These are phyloP conservation scores for Pluteus cervinus DNA, from an alignment of 768 basidiomycete genomes.

Conservation along the genomic window DNA sequence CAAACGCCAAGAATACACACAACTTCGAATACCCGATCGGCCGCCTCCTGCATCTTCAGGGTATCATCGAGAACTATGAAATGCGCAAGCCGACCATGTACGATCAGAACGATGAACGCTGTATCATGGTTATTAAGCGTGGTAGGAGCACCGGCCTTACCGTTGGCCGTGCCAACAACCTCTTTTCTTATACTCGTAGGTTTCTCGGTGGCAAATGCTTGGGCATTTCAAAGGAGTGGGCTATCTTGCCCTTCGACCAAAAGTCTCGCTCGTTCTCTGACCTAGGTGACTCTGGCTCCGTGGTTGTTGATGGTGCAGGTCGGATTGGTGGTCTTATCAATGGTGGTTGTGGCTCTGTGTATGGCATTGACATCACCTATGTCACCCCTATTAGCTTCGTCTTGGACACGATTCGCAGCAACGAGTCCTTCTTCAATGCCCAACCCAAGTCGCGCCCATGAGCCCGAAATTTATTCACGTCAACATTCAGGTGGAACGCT, in stretches of 20 bases:
- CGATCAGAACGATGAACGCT: slow-evolving; percentile 16
- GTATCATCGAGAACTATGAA: slow-evolving; percentile 19
- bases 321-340: slow-evolving; percentile 13
- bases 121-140: slow-evolving; percentile 28
- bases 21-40: slow-evolving; percentile 23
- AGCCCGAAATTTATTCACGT: no score
- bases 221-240: slow-evolving; percentile 25
- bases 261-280: slow-evolving; percentile 24
- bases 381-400: no score
- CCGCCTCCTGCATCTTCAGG: slow-evolving; percentile 19
- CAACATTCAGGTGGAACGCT: no score
- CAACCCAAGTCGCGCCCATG: no score
- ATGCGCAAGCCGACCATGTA: slow-evolving; percentile 18
- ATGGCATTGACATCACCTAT: slow-evolving; percentile 25
- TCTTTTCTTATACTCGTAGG: slow-evolving; percentile 20
- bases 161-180: slow-evolving; percentile 20
- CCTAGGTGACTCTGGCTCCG: slow-evolving; percentile 34
- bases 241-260: slow-evolving; percentile 27
- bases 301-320: slow-evolving; percentile 27
- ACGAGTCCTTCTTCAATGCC: no score
- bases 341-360: slow-evolving; percentile 19
- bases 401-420: no score
- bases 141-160: slow-evolving; percentile 23
- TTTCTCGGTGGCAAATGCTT: no score
- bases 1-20: slow-evolving; percentile 5